Evolutionary conservation across 176 grass and related monocot species (phyloP), one percentile per base, ranked within the genome.

Genomic region (Avena atlantica): DNA sequence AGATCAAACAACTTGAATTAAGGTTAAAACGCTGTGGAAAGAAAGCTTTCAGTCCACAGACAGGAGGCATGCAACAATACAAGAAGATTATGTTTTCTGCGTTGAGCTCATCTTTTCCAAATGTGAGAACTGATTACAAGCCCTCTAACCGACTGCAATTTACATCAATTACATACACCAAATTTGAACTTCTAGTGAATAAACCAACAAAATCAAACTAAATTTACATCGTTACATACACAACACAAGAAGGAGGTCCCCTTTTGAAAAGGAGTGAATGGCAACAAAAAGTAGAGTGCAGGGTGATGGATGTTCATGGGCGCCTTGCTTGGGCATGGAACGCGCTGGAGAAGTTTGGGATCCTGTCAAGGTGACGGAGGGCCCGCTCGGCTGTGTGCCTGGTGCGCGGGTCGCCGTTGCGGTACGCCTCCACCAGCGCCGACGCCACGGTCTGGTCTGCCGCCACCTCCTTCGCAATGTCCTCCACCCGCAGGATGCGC

Each of bases 361-460:
- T 84, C 87, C 78, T 92, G 84, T 98, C 88, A 1, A 95, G 81
- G 89, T 98, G 93, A 6, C 89, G 86, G 42, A 98, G 81, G 10
- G 95, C 95, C 37, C 89, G 88, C 90, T 95, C 95, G 2, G 93
- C 95, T 15, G 92, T 92, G 59, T 93, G 95, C 27, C 89, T 57
- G 0, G 93, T 98, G 27, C 77, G 86, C 19, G 84, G 80, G 90
- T 98, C 89, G 23, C 89, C 91, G 12, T 89, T 89, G 23, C 89
- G 85, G 85, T 93, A 98, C 24, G 95, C 95, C 86, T 98, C 95
- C 1, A 95, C 91, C 0, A 95, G 89, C 14, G 93, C 91, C 0
- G 91, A 91, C 9, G 83, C 86, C 4, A 98, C 79, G 6, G 63
- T 93, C 87, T 90, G 95, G 82, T 98, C 91, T 0, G 27, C 78